These are phyloP conservation scores for Colletotrichum sansevieriae DNA, from an alignment of 2,329 filamentous ascomycete genomes.

Conservation along the genomic window DNA sequence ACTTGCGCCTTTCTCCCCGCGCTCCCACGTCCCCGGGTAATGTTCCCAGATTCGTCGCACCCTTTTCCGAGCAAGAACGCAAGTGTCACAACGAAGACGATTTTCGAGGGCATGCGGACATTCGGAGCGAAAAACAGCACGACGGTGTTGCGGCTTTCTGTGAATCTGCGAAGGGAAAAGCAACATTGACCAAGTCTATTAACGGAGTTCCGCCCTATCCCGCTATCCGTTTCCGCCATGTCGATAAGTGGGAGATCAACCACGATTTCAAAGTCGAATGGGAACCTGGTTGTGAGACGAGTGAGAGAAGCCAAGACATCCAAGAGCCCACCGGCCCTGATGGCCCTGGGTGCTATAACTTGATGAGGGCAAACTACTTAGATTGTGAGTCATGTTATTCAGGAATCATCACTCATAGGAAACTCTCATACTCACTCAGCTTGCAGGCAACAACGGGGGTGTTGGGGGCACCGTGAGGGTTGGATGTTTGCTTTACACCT, in stretches of 20 bases:
- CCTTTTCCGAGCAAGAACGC: background rate
- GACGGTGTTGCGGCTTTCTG: background rate
- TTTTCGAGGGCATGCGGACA: constrained; percentile 6
- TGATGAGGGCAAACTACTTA: constrained; percentile 6
- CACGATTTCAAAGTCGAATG: constrained; percentile 10
- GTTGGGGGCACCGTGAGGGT: too few species aligned
- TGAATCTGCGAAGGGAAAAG: background rate
- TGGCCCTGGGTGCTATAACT: background rate
- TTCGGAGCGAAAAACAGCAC: background rate
- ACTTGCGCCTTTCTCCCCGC: background rate
- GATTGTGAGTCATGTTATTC: background rate
- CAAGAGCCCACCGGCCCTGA: background rate
- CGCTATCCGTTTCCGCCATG: background rate
- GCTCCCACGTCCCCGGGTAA: background rate
- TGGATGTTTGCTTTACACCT: too few species aligned
- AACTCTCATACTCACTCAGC: too few species aligned
- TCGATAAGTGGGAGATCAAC: constrained; percentile 1
- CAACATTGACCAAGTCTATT: background rate
- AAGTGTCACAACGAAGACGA: background rate
- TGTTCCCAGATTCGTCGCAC: background rate
- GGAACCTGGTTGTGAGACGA: constrained; percentile 3
- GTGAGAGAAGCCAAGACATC: background rate
- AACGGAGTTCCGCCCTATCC: background rate
- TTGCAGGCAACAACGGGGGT: too few species aligned
- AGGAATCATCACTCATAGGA: background rate